Evolutionary conservation across 1,284 basidiomycete genomes (phyloP).

Genomic region (Fomes fomentarius): DNA sequence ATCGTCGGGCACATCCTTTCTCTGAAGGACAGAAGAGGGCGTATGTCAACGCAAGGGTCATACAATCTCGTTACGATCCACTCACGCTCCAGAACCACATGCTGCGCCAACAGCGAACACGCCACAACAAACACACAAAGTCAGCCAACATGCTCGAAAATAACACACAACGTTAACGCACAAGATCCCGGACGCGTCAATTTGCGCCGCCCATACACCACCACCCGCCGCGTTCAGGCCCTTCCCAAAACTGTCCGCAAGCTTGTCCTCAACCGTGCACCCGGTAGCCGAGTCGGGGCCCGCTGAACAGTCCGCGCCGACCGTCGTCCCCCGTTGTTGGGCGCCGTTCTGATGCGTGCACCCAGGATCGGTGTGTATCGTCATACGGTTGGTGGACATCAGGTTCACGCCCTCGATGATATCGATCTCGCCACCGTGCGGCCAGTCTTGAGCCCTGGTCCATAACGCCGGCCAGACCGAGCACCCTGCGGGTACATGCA

Average conservation of each 20-base stretch:
- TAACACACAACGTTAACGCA: constrained; percentile 40
- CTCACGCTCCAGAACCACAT: constrained; percentile 81
- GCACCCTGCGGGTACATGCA: constrained; percentile 68
- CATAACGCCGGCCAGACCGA: constrained; percentile 56
- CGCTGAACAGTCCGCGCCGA: constrained; percentile 49
- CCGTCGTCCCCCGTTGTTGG: constrained; percentile 29
- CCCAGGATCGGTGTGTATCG: constrained; percentile 51
- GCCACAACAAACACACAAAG: not conserved
- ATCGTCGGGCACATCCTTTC: constrained; percentile 46
- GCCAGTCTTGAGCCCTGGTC: constrained; percentile 48
- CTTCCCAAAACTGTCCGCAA: constrained; percentile 58
- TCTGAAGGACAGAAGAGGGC: constrained; percentile 32
- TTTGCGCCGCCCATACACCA: constrained; percentile 74
- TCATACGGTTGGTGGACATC: constrained; percentile 56
- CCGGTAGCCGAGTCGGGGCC: constrained; percentile 42
- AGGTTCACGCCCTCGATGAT: constrained; percentile 48
- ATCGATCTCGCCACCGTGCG: constrained; percentile 52
- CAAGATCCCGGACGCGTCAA: constrained; percentile 60
- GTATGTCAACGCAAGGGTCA: too few species aligned
- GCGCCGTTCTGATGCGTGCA: constrained; percentile 34
- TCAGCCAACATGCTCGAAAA: not conserved
- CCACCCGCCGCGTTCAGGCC: constrained; percentile 69
- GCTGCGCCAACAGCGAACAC: constrained; percentile 26
- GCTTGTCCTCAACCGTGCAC: constrained; percentile 63
- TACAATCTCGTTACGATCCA: constrained; percentile 10